These are phyloP conservation scores for Tetrapisispora fleetii DNA, from an alignment of 805 yeast genomes.

Conservation along the genomic window DNA sequence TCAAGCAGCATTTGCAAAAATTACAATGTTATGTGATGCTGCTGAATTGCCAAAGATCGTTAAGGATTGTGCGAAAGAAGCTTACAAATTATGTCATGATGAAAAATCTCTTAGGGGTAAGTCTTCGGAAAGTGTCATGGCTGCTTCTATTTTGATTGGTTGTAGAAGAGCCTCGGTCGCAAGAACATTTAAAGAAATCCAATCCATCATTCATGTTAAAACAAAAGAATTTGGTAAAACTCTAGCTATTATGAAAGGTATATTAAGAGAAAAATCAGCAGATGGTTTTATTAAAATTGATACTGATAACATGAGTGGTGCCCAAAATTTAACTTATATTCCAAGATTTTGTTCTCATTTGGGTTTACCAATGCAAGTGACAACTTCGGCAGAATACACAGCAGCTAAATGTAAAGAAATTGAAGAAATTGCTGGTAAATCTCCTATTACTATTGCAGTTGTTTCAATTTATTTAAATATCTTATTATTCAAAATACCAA, in stretches of 20 bases:
- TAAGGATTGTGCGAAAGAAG: slow-evolving; percentile 96
- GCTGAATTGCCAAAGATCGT: slow-evolving; percentile 90
- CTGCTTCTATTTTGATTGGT: slow-evolving; percentile 89
- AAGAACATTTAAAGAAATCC: slow-evolving; percentile 89
- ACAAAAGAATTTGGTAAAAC: slow-evolving; percentile 91
- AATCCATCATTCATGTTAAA: slow-evolving; percentile 90
- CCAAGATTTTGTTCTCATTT: slow-evolving; percentile 93
- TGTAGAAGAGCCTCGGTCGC: slow-evolving; percentile 91
- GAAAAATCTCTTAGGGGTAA: slow-evolving; percentile 81
- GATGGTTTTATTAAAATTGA: slow-evolving; percentile 32
- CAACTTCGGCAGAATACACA: slow-evolving; percentile 87
- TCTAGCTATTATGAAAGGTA: slow-evolving; percentile 73
- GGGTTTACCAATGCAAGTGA: slow-evolving; percentile 74
- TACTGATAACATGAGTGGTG: slow-evolving; percentile 45
- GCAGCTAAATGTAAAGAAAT: slow-evolving; percentile 83
- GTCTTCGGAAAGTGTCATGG: slow-evolving; percentile 89
- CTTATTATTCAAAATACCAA: slow-evolving; percentile 68
- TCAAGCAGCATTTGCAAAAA: slow-evolving; percentile 80
- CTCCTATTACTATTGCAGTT: slow-evolving; percentile 96
- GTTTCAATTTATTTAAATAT: slow-evolving; percentile 94
- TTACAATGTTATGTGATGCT: slow-evolving; percentile 95
- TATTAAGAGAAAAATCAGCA: slow-evolving; percentile 37
- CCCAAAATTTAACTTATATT: slow-evolving; percentile 91
- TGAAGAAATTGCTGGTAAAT: slow-evolving; percentile 91
- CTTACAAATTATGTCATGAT: slow-evolving; percentile 82